These are phyloP conservation scores for Barnettozyma sp. DNA, from an alignment of 805 yeast genomes.

Conservation along the genomic window DNA sequence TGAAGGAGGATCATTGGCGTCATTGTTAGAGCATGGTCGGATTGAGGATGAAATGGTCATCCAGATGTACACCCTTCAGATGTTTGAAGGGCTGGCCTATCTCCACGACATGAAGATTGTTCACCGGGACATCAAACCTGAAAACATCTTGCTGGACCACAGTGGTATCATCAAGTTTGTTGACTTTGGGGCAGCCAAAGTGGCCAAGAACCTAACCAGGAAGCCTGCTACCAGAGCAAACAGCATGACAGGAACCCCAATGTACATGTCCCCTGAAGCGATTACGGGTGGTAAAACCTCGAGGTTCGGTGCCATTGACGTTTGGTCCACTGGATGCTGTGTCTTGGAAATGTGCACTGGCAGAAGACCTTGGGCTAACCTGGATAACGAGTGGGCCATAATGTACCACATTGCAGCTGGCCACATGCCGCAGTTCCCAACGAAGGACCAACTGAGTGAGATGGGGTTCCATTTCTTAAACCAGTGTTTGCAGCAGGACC, in stretches of 20 bases:
- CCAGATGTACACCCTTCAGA: constrained; percentile 82
- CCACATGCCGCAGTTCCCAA: constrained; percentile 80
- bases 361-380: constrained; percentile 89
- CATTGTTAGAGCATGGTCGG: constrained; percentile 81
- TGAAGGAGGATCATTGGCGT: constrained; percentile 89
- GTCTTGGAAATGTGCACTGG: constrained; percentile 96
- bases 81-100: constrained; percentile 93
- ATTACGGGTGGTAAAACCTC: constrained; percentile 61
- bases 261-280: constrained; percentile 98
- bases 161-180: constrained; percentile 92
- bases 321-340: constrained; percentile 97
- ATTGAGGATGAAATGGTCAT: constrained; percentile 92
- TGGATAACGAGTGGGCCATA: constrained; percentile 96
- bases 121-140: constrained; percentile 97
- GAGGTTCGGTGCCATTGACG: constrained; percentile 49
- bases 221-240: constrained; percentile 28
- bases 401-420: constrained; percentile 98
- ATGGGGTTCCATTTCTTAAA: constrained; percentile 67
- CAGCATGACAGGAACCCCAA: constrained; percentile 80
- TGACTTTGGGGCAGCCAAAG: constrained; percentile 97
- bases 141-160: constrained; percentile 81
- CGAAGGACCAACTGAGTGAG: constrained; percentile 66
- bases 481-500: constrained; percentile 77
- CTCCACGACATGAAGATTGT: constrained; percentile 91
- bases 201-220: constrained; percentile 53